phyloP scores from a whole-genome alignment of 352 stramenopile species.

The Pythium plurisporium region DNA sequence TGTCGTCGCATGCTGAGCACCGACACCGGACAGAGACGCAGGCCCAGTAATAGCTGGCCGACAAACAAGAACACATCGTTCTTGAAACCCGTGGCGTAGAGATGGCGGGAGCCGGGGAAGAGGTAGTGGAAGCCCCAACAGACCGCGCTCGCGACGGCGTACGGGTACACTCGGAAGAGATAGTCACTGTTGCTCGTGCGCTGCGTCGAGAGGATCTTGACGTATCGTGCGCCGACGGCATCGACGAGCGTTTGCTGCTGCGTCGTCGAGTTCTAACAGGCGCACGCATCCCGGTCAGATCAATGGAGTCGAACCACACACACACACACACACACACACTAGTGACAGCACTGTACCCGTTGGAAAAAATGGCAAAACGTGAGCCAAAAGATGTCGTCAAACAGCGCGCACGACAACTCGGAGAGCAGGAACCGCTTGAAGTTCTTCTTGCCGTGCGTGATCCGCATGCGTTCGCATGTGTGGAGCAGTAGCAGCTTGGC shows the following conservation, averaged over 20 bases:
- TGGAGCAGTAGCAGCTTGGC: slow-evolving; percentile 80
- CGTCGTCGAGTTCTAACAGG: slow-evolving; percentile 45
- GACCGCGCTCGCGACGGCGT: slow-evolving; percentile 70
- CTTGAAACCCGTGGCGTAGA: slow-evolving; percentile 85
- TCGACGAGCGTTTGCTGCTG: slow-evolving; percentile 70
- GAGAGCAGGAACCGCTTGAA: slow-evolving; percentile 84
- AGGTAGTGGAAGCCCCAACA: slow-evolving; percentile 86
- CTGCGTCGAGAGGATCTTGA: slow-evolving; percentile 72
- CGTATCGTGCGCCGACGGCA: slow-evolving; percentile 67
- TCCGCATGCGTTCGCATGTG: slow-evolving; percentile 79
- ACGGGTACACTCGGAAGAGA: slow-evolving; percentile 87
- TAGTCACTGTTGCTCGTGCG: slow-evolving; percentile 72
- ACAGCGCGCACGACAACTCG: slow-evolving; percentile 70
- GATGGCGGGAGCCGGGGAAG: slow-evolving; percentile 79
- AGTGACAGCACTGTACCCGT: slow-evolving; percentile 30
- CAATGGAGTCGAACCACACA: no score
- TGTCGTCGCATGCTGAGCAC: slow-evolving; percentile 66
- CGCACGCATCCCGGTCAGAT: no score
- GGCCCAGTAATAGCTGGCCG: slow-evolving; percentile 59
- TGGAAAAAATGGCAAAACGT: slow-evolving; percentile 89
- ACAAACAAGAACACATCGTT: slow-evolving; percentile 73
- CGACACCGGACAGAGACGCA: slow-evolving; percentile 59
- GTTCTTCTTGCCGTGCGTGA: slow-evolving; percentile 61
- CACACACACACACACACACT: no score
- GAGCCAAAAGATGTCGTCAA: slow-evolving; percentile 88